phyloP scores from a whole-genome alignment of 2,329 filamentous ascomycete genomes.

The Aspergillus felis region DNA sequence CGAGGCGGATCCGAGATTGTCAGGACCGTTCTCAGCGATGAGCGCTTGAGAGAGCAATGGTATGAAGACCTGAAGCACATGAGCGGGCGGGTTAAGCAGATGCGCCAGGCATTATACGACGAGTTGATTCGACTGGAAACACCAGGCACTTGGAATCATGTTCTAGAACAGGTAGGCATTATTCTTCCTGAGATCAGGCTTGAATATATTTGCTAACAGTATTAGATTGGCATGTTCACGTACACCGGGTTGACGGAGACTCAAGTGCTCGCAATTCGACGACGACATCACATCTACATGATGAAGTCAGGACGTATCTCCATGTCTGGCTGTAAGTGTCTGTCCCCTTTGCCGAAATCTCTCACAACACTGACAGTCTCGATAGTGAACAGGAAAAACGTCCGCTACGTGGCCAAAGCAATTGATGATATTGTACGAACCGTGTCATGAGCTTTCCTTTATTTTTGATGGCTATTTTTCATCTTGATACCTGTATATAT shows the following conservation, averaged over 20 bases:
- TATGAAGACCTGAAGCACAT: slow-evolving; percentile 83
- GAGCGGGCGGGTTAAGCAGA: slow-evolving; percentile 86
- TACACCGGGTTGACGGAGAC: slow-evolving; percentile 13
- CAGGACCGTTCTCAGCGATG: slow-evolving; percentile 72
- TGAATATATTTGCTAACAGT: background rate
- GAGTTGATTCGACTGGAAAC: slow-evolving; percentile 41
- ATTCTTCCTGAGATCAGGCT: background rate
- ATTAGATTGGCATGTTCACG: slow-evolving; percentile 20
- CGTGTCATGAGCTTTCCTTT: background rate
- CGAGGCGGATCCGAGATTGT: slow-evolving; percentile 88
- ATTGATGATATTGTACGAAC: slow-evolving; percentile 16
- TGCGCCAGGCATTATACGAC: slow-evolving; percentile 71
- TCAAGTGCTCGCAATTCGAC: slow-evolving; percentile 12
- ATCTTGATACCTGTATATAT: background rate
- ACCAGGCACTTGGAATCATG: slow-evolving; percentile 15
- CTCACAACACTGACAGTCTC: background rate
- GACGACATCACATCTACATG: slow-evolving; percentile 18
- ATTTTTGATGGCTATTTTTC: background rate
- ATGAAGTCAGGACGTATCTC: slow-evolving; percentile 17
- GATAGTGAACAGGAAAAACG: slow-evolving; percentile 15
- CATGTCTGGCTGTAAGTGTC: slow-evolving; percentile 15
- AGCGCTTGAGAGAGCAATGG: slow-evolving; percentile 76
- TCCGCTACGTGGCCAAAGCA: slow-evolving; percentile 12
- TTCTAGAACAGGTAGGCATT: slow-evolving; percentile 12
- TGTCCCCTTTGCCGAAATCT: background rate